These are phyloP conservation scores for Hanseniaspora lindneri DNA, from an alignment of 805 yeast genomes.

Conservation along the genomic window DNA sequence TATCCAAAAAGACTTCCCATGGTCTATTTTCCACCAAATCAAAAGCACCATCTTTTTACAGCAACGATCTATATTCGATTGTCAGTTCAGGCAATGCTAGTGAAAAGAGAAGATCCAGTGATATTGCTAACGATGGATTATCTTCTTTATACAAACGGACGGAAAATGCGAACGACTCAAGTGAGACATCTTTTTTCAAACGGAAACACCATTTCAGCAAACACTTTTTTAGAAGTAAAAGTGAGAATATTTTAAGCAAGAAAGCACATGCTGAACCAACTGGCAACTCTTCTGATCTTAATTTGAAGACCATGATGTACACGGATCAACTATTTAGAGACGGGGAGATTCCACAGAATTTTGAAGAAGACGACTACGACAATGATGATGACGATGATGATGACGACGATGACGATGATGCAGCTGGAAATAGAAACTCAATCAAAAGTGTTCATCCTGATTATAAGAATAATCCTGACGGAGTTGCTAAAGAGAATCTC, in stretches of 20 bases:
- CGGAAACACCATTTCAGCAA: not conserved
- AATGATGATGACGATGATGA: conserved; percentile 5
- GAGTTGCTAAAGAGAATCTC: conserved; percentile 7
- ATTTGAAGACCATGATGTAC: conserved; percentile 12
- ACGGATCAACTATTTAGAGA: conserved; percentile 14
- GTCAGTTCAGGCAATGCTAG: not conserved
- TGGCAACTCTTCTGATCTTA: not conserved
- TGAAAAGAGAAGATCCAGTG: conserved; percentile 1
- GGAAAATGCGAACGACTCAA: not conserved
- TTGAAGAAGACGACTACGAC: not conserved
- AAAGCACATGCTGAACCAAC: not conserved
- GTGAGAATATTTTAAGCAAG: not conserved
- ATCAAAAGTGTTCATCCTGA: not conserved
- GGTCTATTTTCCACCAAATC: not conserved
- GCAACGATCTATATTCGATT: not conserved
- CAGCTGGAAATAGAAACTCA: not conserved
- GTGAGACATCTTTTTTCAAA: not conserved
- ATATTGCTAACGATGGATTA: not conserved
- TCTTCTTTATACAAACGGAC: not conserved
- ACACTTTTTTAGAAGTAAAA: not conserved
- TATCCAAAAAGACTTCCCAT: not conserved
- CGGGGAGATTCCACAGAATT: conserved; percentile 7
- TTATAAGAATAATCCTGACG: not conserved
- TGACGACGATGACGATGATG: conserved; percentile 2
- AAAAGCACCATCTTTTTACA: conserved; percentile 3